Conservation (phyloP, 306 rosid species). For the Medicago lupulina region DNA sequence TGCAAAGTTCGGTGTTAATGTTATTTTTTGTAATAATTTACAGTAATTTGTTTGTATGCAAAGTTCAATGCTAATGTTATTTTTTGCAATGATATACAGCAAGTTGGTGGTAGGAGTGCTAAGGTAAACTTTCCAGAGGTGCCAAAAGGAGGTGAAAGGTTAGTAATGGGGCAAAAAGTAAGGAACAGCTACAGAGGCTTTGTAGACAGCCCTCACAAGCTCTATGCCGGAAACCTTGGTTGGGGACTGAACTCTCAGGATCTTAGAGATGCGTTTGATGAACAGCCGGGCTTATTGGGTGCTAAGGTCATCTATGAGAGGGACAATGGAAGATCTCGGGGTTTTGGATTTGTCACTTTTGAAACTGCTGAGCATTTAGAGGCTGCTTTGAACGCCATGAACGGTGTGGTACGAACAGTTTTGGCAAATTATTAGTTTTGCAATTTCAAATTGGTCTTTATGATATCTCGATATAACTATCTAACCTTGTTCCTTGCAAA, state of each 20-base stretch:
- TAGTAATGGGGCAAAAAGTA: slow-evolving; percentile 68
- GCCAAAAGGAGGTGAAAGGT: slow-evolving; percentile 91
- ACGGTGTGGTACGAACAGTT: slow-evolving; percentile 77
- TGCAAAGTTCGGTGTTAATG: slow-evolving; percentile 43
- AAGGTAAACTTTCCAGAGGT: slow-evolving; percentile 95
- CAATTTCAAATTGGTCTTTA: background rate
- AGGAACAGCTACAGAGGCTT: slow-evolving; percentile 62
- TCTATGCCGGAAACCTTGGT: slow-evolving; percentile 93
- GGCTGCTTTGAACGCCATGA: slow-evolving; percentile 71
- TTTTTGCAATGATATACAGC: slow-evolving; percentile 59
- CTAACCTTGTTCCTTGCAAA: slow-evolving; percentile 15
- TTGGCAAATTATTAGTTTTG: slow-evolving; percentile 27
- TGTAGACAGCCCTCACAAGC: slow-evolving; percentile 82
- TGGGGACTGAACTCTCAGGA: slow-evolving; percentile 80
- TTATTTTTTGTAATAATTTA: slow-evolving; percentile 36
- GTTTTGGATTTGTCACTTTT: slow-evolving; percentile 88
- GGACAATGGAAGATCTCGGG: slow-evolving; percentile 77
- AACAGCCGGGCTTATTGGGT: slow-evolving; percentile 78
- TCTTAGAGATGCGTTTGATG: slow-evolving; percentile 79
- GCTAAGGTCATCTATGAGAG: slow-evolving; percentile 88
- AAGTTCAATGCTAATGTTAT: slow-evolving; percentile 30
- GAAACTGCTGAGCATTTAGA: slow-evolving; percentile 66
- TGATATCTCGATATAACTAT: slow-evolving; percentile 6
- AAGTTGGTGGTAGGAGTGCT: slow-evolving; percentile 77
- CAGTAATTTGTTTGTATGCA: background rate